Evolutionary conservation across 192 early-diverging fungal genomes (phyloP).

Genomic region (Spinellus fusiger): DNA sequence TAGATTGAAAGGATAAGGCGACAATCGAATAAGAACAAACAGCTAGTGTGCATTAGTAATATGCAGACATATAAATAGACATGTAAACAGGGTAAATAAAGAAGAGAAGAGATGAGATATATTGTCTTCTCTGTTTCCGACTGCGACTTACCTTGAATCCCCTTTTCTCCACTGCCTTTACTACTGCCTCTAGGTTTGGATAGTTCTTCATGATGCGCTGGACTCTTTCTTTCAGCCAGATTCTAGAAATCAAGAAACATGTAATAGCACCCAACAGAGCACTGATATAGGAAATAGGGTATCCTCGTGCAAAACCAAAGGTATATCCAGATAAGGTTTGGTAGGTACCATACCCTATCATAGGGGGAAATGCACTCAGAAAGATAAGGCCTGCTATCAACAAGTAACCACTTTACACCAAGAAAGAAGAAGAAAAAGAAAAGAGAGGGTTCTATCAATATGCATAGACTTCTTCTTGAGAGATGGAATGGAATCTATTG

Average conservation of each 20-base stretch:
- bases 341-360: conserved; percentile 62
- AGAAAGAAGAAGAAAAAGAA: not conserved
- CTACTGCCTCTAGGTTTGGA: conserved; percentile 41
- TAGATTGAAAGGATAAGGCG: conserved; percentile 68
- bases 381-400: conserved; percentile 49
- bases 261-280: conserved; percentile 46
- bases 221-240: conserved; percentile 41
- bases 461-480: not conserved
- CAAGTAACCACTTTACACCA: conserved; percentile 30
- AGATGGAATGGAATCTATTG: not conserved
- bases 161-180: conserved; percentile 53
- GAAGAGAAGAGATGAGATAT: not conserved
- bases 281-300: conserved; percentile 52
- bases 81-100: too few species aligned
- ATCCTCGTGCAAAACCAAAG: conserved; percentile 56
- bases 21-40: conserved; percentile 57
- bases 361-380: conserved; percentile 60
- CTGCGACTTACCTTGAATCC: conserved; percentile 47
- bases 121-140: not conserved
- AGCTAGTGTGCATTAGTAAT: conserved; percentile 38
- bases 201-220: conserved; percentile 36
- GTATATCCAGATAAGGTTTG: conserved; percentile 60
- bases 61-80: not conserved
- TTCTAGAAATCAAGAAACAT: conserved; percentile 48
- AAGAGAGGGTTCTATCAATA: not conserved